Conservation (phyloP, 805 yeast species). For the Kodamaea hsintzibuensis region DNA sequence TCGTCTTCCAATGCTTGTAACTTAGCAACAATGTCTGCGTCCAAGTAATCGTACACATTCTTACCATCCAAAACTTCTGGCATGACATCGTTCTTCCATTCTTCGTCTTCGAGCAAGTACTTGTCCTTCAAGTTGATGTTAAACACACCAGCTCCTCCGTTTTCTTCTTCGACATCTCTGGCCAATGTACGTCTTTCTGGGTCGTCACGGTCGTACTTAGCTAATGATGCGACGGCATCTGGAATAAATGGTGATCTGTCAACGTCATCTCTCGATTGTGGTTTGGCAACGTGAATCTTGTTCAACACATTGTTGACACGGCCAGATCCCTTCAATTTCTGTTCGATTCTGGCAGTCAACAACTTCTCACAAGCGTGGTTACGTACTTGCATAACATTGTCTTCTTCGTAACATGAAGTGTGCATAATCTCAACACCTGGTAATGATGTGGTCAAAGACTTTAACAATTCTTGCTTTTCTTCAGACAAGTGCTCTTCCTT, state of each 20-base stretch:
- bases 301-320: slow-evolving; percentile 86
- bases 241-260: slow-evolving; percentile 83
- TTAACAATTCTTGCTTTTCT: slow-evolving; percentile 69
- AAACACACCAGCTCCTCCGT: slow-evolving; percentile 99
- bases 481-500: slow-evolving; percentile 78
- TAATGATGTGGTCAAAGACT: slow-evolving; percentile 55
- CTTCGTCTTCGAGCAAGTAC: slow-evolving; percentile 90
- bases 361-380: slow-evolving; percentile 97
- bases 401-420: slow-evolving; percentile 91
- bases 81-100: slow-evolving; percentile 96
- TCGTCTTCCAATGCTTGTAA: slow-evolving; percentile 95
- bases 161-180: slow-evolving; percentile 86
- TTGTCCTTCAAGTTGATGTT: slow-evolving; percentile 91
- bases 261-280: slow-evolving; percentile 83
- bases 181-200: slow-evolving; percentile 82
- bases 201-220: slow-evolving; percentile 75
- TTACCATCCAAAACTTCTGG: slow-evolving; percentile 96
- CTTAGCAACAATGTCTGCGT: slow-evolving; percentile 91
- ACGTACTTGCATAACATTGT: slow-evolving; percentile 92
- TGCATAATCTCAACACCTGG: slow-evolving; percentile 91
- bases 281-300: slow-evolving; percentile 93
- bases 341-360: slow-evolving; percentile 93
- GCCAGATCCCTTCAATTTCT: slow-evolving; percentile 89
- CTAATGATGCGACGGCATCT: slow-evolving; percentile 59
- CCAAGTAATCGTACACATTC: slow-evolving; percentile 96